Conservation (phyloP, 225 moss, liverwort and hornwort species). For the Rhytidiadelphus loreus region DNA sequence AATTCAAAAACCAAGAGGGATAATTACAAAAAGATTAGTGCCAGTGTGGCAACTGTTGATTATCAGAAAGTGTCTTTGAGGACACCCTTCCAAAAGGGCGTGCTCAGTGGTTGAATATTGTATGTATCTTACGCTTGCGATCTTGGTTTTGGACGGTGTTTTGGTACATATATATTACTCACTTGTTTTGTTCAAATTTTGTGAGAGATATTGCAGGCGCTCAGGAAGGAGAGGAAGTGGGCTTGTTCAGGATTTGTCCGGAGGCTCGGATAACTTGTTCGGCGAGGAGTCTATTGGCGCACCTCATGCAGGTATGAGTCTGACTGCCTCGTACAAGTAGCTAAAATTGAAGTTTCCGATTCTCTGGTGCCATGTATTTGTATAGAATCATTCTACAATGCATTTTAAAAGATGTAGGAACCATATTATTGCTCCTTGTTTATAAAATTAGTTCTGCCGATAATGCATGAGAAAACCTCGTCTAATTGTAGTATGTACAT, state of each 20-base stretch:
- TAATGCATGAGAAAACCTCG: neutral
- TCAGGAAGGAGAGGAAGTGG: conserved; percentile 43
- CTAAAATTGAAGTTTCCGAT: neutral
- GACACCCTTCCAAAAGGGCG: neutral
- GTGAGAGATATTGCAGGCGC: conserved; percentile 12
- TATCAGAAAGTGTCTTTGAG: neutral
- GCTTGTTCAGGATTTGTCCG: conserved; percentile 17
- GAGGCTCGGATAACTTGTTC: neutral
- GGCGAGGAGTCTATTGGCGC: conserved; percentile 8
- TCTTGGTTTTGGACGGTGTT: neutral
- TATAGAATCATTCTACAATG: neutral
- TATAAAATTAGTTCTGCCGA: neutral
- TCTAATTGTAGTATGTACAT: neutral
- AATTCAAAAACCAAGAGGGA: neutral
- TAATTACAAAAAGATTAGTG: neutral
- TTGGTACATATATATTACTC: neutral
- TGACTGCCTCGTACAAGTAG: neutral
- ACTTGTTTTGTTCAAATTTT: neutral
- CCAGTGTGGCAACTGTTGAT: neutral
- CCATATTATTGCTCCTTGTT: neutral
- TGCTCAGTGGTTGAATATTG: neutral
- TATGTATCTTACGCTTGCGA: neutral
- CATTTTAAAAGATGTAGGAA: neutral
- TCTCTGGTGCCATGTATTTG: neutral
- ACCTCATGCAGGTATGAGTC: conserved; percentile 6